These are phyloP conservation scores for Bromus sterilis DNA, from an alignment of 176 grass and related monocot genomes.

Conservation along the genomic window DNA sequence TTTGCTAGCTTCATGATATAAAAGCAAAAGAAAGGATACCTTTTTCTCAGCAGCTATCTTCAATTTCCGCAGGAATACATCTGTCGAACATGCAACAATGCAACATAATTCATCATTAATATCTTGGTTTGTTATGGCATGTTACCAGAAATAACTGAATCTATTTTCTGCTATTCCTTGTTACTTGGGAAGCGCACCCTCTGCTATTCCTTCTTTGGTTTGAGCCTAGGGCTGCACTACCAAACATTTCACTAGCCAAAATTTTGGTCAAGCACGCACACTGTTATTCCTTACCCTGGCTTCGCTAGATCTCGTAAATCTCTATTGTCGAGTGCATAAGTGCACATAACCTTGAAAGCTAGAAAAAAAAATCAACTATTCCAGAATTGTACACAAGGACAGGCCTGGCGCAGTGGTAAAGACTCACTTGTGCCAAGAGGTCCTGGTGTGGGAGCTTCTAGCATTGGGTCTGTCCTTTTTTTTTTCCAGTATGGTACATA, in stretches of 20 bases:
- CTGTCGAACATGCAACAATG: constrained; percentile 33
- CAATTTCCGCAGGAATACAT: constrained; percentile 61
- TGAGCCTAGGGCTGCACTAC: background rate
- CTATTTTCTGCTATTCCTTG: background rate
- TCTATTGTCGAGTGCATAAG: background rate
- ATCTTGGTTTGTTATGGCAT: background rate
- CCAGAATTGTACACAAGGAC: too few species aligned
- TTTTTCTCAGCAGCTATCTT: constrained; percentile 72
- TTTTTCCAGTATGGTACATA: background rate
- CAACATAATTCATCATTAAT: constrained; percentile 15
- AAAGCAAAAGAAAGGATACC: constrained; percentile 27
- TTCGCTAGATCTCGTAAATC: background rate
- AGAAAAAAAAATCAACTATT: background rate
- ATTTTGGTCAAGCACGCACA: background rate
- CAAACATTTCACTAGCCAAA: background rate
- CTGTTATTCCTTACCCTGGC: background rate
- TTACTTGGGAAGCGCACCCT: background rate
- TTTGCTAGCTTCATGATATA: background rate
- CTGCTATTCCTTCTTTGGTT: background rate
- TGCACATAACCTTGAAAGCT: background rate
- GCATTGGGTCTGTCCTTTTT: too few species aligned
- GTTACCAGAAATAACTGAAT: background rate
- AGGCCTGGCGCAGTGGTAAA: too few species aligned
- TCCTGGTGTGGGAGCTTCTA: too few species aligned
- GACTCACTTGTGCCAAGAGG: too few species aligned